These are phyloP conservation scores for Pelargonium citronellum DNA, from an alignment of 441 rosid species.

Conservation along the genomic window DNA sequence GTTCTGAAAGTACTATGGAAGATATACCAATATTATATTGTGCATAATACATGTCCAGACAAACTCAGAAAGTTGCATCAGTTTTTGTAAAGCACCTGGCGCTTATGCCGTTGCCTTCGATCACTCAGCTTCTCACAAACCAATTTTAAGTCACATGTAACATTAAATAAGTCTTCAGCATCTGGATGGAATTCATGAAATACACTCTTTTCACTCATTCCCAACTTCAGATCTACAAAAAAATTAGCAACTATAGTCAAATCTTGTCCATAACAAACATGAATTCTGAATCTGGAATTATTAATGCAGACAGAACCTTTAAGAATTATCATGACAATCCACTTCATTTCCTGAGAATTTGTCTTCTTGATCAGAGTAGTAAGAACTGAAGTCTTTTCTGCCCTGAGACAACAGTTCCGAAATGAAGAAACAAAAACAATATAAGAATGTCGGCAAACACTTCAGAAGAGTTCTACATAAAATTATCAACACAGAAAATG, in stretches of 20 bases:
- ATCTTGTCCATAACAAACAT: constrained; percentile 1
- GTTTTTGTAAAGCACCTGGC: constrained; percentile 54
- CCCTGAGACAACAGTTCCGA: constrained; percentile 36
- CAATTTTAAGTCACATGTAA: constrained; percentile 87
- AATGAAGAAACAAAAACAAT: constrained; percentile 14
- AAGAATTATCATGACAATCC: constrained; percentile 88
- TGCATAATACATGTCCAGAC: constrained; percentile 4
- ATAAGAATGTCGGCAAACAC: constrained; percentile 1
- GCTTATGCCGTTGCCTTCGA: constrained; percentile 77
- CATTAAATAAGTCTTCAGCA: constrained; percentile 93
- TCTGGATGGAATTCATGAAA: constrained; percentile 96
- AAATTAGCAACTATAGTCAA: constrained; percentile 19
- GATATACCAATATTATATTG: neutral
- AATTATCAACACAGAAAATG: neutral
- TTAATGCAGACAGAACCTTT: constrained; percentile 43
- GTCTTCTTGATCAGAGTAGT: constrained; percentile 78
- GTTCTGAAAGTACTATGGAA: neutral
- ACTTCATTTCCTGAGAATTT: constrained; percentile 94
- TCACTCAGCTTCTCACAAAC: constrained; percentile 85
- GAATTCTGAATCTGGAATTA: neutral
- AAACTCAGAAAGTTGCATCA: neutral
- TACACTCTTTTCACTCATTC: constrained; percentile 83
- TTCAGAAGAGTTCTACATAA: neutral
- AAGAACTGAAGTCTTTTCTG: constrained; percentile 57
- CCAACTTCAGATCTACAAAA: constrained; percentile 77